phyloP scores from a whole-genome alignment of 805 yeast species.

The Saccharomycopsis capsularis region DNA sequence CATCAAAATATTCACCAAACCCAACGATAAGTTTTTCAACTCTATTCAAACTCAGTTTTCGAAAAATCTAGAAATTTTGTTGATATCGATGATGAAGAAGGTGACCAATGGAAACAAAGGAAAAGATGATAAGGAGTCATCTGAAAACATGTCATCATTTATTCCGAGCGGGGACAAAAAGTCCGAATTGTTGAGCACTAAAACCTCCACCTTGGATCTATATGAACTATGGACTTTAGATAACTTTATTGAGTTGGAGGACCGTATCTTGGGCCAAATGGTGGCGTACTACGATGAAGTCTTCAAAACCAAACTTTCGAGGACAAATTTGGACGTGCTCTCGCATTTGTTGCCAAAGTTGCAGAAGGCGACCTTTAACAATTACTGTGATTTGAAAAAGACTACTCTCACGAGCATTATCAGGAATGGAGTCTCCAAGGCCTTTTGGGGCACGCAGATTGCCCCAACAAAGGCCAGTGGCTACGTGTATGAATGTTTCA shows the following conservation, averaged over 20 bases:
- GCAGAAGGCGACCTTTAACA: constrained; percentile 48
- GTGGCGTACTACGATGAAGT: constrained; percentile 43
- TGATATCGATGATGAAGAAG: constrained; percentile 27
- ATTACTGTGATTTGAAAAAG: constrained; percentile 45
- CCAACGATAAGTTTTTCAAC: constrained; percentile 28
- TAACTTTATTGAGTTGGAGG: constrained; percentile 33
- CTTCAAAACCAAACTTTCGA: constrained; percentile 36
- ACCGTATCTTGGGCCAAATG: constrained; percentile 41
- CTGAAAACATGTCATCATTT: constrained; percentile 9
- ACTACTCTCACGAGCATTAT: constrained; percentile 34
- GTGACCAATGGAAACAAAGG: constrained; percentile 23
- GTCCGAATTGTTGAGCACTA: background rate
- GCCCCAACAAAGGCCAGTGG: constrained; percentile 36
- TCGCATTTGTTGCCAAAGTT: constrained; percentile 34
- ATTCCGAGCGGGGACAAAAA: background rate
- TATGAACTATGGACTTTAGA: constrained; percentile 21
- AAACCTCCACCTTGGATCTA: constrained; percentile 18
- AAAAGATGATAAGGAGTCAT: constrained; percentile 8
- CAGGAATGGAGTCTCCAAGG: constrained; percentile 34
- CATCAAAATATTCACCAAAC: constrained; percentile 27
- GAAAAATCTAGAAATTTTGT: constrained; percentile 29
- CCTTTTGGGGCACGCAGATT: constrained; percentile 37
- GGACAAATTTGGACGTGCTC: constrained; percentile 35
- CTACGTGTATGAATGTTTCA: constrained; percentile 43
- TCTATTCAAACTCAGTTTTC: constrained; percentile 32